Conservation (phyloP, 805 yeast species). For the Sugiyamaella americana region DNA sequence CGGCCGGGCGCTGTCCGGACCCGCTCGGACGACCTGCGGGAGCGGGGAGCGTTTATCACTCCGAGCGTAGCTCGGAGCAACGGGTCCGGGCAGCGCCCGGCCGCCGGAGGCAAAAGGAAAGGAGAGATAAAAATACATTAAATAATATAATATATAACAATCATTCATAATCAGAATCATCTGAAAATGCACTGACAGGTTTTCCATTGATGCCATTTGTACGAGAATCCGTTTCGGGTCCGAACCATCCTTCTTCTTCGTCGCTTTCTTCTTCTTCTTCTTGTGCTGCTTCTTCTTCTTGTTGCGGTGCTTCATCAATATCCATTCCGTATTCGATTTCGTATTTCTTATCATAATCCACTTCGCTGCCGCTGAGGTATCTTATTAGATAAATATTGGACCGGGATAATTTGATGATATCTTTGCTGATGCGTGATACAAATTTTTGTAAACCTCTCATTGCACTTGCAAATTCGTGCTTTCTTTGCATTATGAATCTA, state of each 20-base stretch:
- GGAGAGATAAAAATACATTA: too few species aligned
- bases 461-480: constrained; percentile 55
- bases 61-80: too few species aligned
- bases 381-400: constrained; percentile 24
- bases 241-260: constrained; percentile 35
- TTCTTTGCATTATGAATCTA: constrained; percentile 55
- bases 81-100: too few species aligned
- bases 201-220: constrained; percentile 9
- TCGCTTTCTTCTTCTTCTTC: constrained; percentile 29
- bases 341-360: constrained; percentile 24
- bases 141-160: too few species aligned
- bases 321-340: constrained; percentile 28
- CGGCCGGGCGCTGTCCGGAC: too few species aligned
- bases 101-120: too few species aligned
- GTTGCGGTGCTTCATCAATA: constrained; percentile 26
- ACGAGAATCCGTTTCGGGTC: constrained; percentile 23
- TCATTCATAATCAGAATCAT: constrained; percentile 78
- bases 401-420: constrained; percentile 37
- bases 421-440: constrained; percentile 66
- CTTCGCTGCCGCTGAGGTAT: constrained; percentile 15
- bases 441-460: constrained; percentile 71
- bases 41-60: too few species aligned
- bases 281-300: constrained; percentile 31
- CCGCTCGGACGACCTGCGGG: too few species aligned
- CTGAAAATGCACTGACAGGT: constrained; percentile 41